Conservation (phyloP, 768 basidiomycete genomes). For the Kwoniella dendrophila region DNA sequence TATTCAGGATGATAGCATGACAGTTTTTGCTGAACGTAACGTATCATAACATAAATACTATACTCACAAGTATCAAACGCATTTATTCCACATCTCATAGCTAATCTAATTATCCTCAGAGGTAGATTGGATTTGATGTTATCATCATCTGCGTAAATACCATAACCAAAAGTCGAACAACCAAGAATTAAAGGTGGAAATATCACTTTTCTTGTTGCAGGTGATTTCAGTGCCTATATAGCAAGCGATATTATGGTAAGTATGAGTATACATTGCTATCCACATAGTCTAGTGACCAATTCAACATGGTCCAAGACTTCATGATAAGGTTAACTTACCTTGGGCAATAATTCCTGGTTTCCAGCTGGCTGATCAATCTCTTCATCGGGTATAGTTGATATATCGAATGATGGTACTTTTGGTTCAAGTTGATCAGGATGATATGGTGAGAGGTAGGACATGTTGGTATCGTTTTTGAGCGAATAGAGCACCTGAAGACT, state of each 20-base stretch:
- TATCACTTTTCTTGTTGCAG: conserved; percentile 8
- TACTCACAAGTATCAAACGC: conserved; percentile 54
- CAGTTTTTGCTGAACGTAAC: not conserved
- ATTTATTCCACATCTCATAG: conserved; percentile 52
- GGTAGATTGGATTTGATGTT: conserved; percentile 35
- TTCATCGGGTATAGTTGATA: conserved; percentile 21
- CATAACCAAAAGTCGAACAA: conserved; percentile 52
- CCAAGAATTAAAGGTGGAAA: conserved; percentile 52
- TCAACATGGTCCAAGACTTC: no score
- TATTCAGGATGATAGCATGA: not conserved
- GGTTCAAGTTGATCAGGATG: conserved; percentile 28
- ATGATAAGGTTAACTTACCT: conserved; percentile 11
- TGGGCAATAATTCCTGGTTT: conserved; percentile 22
- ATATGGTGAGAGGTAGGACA: conserved; percentile 18
- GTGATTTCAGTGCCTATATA: conserved; percentile 13
- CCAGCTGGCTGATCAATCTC: conserved; percentile 21
- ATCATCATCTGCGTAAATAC: conserved; percentile 47
- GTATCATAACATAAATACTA: not conserved
- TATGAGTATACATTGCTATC: no score
- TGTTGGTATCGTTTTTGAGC: not conserved
- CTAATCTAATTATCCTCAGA: conserved; percentile 49
- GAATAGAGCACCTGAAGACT: not conserved
- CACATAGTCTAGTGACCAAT: no score
- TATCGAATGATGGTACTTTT: conserved; percentile 12
- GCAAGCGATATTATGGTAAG: no score